These are phyloP conservation scores for Arachis stenosperma DNA, from an alignment of 306 rosid species.

Conservation along the genomic window DNA sequence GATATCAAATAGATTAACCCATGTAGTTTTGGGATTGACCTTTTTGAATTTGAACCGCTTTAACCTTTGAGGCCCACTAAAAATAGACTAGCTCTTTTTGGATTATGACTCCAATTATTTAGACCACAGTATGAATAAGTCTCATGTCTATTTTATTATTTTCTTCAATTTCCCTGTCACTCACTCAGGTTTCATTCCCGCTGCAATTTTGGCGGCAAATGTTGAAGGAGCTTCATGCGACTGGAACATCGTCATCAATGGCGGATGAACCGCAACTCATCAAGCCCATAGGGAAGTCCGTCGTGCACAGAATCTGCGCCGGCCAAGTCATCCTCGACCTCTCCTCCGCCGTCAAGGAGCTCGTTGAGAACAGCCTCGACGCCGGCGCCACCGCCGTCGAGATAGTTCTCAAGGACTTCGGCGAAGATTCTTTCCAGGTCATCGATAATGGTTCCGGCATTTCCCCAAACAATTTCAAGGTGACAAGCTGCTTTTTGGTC, in stretches of 20 bases:
- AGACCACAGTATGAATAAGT: too few relatives aligned
- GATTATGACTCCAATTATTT: too few relatives aligned
- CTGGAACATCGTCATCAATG: constrained; percentile 25
- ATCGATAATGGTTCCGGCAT: constrained; percentile 88
- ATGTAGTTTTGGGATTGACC: too few relatives aligned
- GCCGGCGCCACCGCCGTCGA: constrained; percentile 88
- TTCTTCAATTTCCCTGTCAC: too few relatives aligned
- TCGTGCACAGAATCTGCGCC: constrained; percentile 80
- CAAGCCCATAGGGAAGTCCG: constrained; percentile 70
- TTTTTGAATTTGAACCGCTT: too few relatives aligned
- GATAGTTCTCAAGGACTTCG: constrained; percentile 70
- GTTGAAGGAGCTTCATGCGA: not conserved
- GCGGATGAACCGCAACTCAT: constrained; percentile 52
- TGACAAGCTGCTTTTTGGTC: constrained; percentile 3
- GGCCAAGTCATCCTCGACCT: constrained; percentile 96
- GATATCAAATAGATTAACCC: too few relatives aligned
- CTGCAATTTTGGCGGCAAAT: constrained; percentile 63
- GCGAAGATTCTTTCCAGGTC: constrained; percentile 83
- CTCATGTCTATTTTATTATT: too few relatives aligned
- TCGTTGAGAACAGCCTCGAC: constrained; percentile 96
- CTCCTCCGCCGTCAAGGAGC: constrained; percentile 94
- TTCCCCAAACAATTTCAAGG: constrained; percentile 79
- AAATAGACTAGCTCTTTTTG: too few relatives aligned
- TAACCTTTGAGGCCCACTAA: too few relatives aligned
- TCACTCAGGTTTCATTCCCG: not conserved